phyloP scores from a whole-genome alignment of 2,329 filamentous ascomycete genomes.

The Pseudogymnoascus sp. region DNA sequence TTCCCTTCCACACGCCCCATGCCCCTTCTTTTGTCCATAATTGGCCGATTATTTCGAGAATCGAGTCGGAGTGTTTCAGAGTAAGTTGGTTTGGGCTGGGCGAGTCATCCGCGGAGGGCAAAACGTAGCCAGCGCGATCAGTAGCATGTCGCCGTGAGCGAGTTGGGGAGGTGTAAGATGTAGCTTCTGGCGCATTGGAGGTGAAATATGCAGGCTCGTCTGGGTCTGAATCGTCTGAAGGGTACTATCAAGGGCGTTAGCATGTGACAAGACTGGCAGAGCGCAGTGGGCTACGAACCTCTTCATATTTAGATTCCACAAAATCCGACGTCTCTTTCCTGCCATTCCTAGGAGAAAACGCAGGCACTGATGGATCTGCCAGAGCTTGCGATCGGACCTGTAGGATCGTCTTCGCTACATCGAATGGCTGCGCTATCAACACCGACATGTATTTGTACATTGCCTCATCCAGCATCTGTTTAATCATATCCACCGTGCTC shows the following conservation, averaged over 20 bases:
- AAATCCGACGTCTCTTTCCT: conserved; percentile 16
- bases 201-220: conserved; percentile 85
- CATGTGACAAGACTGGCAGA: not conserved
- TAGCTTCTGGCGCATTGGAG: conserved; percentile 40
- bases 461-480: conserved; percentile 72
- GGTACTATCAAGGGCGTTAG: conserved; percentile 29
- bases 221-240: conserved; percentile 59
- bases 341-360: conserved; percentile 16
- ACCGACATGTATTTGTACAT: conserved; percentile 89
- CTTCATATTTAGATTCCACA: conserved; percentile 21
- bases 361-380: conserved; percentile 17
- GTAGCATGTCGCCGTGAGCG: conserved; percentile 29
- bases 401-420: conserved; percentile 89
- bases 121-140: conserved; percentile 23
- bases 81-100: conserved; percentile 53
- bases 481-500: conserved; percentile 64
- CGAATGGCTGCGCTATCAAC: conserved; percentile 88
- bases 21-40: conserved; percentile 84
- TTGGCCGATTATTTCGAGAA: conserved; percentile 79
- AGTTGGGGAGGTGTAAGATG: conserved; percentile 33
- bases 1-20: conserved; percentile 90
- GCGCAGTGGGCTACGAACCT: conserved; percentile 16
- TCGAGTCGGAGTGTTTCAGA: conserved; percentile 67
- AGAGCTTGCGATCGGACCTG: conserved; percentile 57
- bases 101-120: conserved; percentile 33